A percentile compares a stretch with the other conserved stretches of the same genome.
These are phyloP conservation scores for Meira miltonrushii DNA, from an alignment of 1,284 basidiomycete genomes.

Conservation along the genomic window DNA sequence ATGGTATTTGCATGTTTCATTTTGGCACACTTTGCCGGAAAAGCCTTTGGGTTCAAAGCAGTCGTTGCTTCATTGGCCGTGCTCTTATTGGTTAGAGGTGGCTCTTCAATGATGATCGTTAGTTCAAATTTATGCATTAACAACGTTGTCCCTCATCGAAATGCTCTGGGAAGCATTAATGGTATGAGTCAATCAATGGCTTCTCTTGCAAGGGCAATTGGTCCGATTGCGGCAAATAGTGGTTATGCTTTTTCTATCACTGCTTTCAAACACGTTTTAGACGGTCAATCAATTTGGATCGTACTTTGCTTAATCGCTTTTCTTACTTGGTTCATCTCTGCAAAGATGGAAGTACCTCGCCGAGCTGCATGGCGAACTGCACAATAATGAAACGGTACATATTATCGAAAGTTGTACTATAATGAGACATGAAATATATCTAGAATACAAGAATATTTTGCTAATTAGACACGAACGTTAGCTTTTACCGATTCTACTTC, in stretches of 20 bases:
- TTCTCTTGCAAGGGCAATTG: slow-evolving; percentile 24
- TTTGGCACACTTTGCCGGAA: slow-evolving; percentile 22
- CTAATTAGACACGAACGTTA: too few species aligned
- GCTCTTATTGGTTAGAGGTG: slow-evolving; percentile 19
- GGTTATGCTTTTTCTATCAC: slow-evolving; percentile 30
- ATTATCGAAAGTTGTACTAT: too few species aligned
- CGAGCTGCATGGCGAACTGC: too few species aligned
- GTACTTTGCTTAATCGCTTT: neutral
- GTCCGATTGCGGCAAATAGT: slow-evolving; percentile 25
- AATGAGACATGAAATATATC: too few species aligned
- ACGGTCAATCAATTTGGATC: slow-evolving; percentile 27
- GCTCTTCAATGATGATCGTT: slow-evolving; percentile 33
- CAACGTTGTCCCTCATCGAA: slow-evolving; percentile 23
- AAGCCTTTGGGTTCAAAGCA: slow-evolving; percentile 5
- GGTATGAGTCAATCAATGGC: slow-evolving; percentile 31
- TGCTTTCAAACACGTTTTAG: slow-evolving; percentile 10
- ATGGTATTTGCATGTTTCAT: slow-evolving; percentile 30
- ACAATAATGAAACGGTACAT: too few species aligned
- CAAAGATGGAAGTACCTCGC: neutral
- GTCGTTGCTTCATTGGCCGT: slow-evolving; percentile 10
- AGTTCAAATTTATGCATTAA: slow-evolving; percentile 30
- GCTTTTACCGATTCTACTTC: too few species aligned
- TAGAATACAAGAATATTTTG: too few species aligned
- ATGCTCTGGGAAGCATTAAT: slow-evolving; percentile 27
- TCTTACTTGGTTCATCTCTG: slow-evolving; percentile 5